Conservation (phyloP, 257 asterid genomes). For the Hygrophila difformis region DNA sequence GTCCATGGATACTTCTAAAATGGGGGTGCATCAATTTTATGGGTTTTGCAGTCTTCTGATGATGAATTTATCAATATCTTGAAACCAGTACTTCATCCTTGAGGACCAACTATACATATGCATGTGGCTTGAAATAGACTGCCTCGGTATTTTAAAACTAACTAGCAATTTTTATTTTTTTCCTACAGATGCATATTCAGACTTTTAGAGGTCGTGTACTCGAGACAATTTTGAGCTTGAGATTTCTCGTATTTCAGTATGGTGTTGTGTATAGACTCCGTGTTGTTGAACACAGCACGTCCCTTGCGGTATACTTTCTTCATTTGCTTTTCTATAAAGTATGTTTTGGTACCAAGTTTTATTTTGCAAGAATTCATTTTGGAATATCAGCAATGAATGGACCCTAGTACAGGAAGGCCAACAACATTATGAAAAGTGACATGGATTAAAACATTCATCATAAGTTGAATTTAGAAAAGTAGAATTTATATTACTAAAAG, state of each 20-base stretch:
- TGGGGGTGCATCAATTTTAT: background rate
- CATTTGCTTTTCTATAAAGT: background rate
- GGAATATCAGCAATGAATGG: background rate
- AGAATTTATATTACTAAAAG: too few relatives aligned
- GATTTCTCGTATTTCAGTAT: constrained; percentile 85
- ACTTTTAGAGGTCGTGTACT: constrained; percentile 93
- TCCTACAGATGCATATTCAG: constrained; percentile 81
- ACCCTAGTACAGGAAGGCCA: too few relatives aligned
- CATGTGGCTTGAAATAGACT: constrained; percentile 2
- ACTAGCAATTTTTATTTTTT: too few relatives aligned
- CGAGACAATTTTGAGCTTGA: constrained; percentile 87
- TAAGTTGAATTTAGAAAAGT: too few relatives aligned
- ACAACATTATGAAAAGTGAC: too few relatives aligned
- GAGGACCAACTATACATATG: background rate
- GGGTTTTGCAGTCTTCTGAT: background rate
- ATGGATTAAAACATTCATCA: too few relatives aligned
- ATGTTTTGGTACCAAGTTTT: background rate
- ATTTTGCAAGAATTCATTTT: background rate
- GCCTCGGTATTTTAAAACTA: constrained; percentile 1
- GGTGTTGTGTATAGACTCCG: constrained; percentile 93
- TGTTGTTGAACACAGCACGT: constrained; percentile 63
- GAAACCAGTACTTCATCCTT: constrained; percentile 2
- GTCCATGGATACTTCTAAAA: too few relatives aligned
- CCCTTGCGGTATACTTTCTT: constrained; percentile 67
- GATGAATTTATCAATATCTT: background rate